Evolutionary conservation across 805 yeast genomes (phyloP), one percentile per base, ranked within the genome.

Genomic region (Candida ovalis): DNA sequence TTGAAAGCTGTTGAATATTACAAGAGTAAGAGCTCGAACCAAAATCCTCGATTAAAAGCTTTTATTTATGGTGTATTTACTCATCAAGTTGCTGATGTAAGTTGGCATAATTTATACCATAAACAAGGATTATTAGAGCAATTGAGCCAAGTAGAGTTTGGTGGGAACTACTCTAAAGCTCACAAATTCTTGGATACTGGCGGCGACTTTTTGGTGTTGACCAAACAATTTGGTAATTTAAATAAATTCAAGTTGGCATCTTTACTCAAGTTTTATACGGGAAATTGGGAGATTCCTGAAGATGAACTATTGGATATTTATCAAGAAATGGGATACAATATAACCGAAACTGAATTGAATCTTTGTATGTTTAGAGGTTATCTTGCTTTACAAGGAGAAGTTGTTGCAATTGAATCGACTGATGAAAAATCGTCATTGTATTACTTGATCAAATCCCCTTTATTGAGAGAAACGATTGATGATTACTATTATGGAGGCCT

Each of bases 71-170:
- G 89, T 0, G 61, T 82, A 0, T 71, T 81, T 47, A 67, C 81
- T 1, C 89, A 84, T 59, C 88, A 84, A 53, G 70, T 82, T 0
- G 72, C 82, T 3, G 89, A 84, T 54, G 75, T 81, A 0, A 71
- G 82, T 23, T 84, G 89, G 89, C 90, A 84, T 60, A 81, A 87
- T 0, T 60, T 81, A 5, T 69, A 78, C 2, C 61, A 79, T 28
- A 62, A 71, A 13, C 75, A 79, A 50, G 89, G 90, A 0, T 56
- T 84, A n/a, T 61, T 84, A 33, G 61, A 70, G 35, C 73, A 74
- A 55, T 53, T 83, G 48, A 69, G 81, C 0, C 69, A 68, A 22
- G 61, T 74, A 28, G 89, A 84, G 49, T 84, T 82, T 57, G 71
- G 65, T 47, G 84, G 81, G 0, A 73, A 76, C 49, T 55, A 59